Conservation (phyloP, 2,329 filamentous ascomycete species). For the Alternaria metachromatica region DNA sequence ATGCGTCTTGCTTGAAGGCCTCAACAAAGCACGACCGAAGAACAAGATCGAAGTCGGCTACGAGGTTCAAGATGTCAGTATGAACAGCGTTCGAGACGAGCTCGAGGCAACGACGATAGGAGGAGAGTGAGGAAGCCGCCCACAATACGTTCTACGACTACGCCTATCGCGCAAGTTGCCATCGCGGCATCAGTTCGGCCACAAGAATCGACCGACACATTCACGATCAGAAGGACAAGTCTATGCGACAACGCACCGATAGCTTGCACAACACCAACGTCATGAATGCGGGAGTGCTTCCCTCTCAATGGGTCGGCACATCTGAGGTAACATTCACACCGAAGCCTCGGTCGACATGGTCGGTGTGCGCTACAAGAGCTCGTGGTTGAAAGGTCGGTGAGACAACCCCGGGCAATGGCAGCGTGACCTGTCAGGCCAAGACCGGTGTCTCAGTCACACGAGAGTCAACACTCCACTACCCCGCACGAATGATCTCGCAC, state of each 20-base stretch:
- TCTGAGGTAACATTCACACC: neutral
- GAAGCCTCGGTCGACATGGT: neutral
- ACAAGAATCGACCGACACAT: neutral
- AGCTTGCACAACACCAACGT: neutral
- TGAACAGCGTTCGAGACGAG: slow-evolving; percentile 31
- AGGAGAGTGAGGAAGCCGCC: slow-evolving; percentile 19
- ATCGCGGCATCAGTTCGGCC: neutral
- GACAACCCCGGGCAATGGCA: neutral
- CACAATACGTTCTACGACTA: neutral
- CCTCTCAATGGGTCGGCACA: neutral
- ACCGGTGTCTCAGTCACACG: slow-evolving; percentile 8
- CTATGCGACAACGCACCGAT: neutral
- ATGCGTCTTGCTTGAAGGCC: slow-evolving; percentile 83
- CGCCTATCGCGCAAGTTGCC: neutral
- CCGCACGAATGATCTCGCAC: neutral
- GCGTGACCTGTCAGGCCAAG: slow-evolving; percentile 12
- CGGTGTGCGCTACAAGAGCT: neutral
- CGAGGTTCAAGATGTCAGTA: slow-evolving; percentile 27
- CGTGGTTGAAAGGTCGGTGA: slow-evolving; percentile 7
- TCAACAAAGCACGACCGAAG: slow-evolving; percentile 75
- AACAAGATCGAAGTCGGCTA: slow-evolving; percentile 41
- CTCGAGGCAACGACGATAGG: slow-evolving; percentile 30
- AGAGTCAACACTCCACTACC: slow-evolving; percentile 10
- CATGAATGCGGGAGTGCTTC: neutral
- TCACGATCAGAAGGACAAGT: neutral